Percentiles rank a stretch among this genome's conserved stretches.
Conservation (phyloP, 202 grass and related monocot genomes). For the Eragrostis tef region DNA sequence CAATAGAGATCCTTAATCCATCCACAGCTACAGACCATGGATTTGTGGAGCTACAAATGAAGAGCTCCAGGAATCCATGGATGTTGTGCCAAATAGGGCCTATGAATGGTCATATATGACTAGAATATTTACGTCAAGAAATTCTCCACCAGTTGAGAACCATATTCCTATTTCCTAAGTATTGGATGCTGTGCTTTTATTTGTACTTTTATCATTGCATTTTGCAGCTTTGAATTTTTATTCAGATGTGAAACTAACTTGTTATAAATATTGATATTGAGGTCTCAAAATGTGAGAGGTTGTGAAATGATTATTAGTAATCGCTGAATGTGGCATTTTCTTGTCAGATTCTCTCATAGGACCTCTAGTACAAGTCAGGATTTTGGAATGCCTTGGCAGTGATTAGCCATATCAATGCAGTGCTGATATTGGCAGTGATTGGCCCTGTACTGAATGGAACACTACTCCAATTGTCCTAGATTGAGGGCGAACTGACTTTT, state of each 20-base stretch:
- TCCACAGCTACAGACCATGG: too few species aligned
- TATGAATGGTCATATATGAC: constrained; percentile 2
- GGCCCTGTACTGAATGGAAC: constrained; percentile 30
- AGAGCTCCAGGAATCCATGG: too few species aligned
- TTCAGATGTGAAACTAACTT: background rate
- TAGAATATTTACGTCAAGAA: constrained; percentile 17
- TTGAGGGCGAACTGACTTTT: constrained; percentile 19
- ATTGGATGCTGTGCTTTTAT: constrained; percentile 4
- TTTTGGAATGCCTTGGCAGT: background rate
- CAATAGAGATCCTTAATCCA: too few species aligned
- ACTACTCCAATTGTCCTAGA: constrained; percentile 24
- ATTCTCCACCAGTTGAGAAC: constrained; percentile 7
- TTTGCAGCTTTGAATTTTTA: constrained; percentile 17
- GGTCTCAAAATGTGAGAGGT: background rate
- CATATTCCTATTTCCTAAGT: constrained; percentile 5
- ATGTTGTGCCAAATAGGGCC: too few species aligned
- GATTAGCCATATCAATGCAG: background rate
- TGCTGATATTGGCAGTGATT: constrained; percentile 9
- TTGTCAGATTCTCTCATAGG: constrained; percentile 5
- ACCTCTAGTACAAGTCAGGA: background rate
- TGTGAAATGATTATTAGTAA: constrained; percentile 14
- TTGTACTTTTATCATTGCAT: constrained; percentile 5
- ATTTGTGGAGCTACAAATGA: too few species aligned
- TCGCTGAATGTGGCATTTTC: constrained; percentile 15
- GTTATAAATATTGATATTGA: constrained; percentile 17